phyloP scores from a whole-genome alignment of 441 rosid genomes.

The Arabidopsis hybrid region DNA sequence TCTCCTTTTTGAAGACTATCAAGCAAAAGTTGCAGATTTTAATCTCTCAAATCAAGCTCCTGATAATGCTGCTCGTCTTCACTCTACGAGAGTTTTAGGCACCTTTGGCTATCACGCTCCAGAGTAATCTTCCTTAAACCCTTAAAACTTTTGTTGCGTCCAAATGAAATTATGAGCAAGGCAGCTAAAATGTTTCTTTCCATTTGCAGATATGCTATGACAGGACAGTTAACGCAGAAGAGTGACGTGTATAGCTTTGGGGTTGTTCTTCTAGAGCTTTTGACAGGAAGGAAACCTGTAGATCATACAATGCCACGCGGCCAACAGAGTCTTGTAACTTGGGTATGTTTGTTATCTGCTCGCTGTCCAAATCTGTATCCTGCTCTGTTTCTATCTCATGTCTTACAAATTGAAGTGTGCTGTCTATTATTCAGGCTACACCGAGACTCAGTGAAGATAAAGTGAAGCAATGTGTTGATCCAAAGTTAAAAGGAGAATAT shows the following conservation, averaged over 20 bases:
- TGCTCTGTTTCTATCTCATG: neutral
- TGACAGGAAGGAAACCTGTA: constrained; percentile 97
- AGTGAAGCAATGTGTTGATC: constrained; percentile 97
- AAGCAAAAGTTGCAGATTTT: constrained; percentile 95
- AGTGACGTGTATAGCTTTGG: constrained; percentile 98
- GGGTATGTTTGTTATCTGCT: constrained; percentile 61
- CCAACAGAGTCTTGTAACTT: constrained; percentile 97
- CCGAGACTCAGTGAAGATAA: constrained; percentile 98
- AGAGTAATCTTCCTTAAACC: constrained; percentile 62
- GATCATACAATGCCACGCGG: constrained; percentile 99
- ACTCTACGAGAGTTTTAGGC: constrained; percentile 97
- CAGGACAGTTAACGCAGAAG: constrained; percentile 97
- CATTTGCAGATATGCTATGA: constrained; percentile 90
- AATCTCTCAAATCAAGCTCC: constrained; percentile 98
- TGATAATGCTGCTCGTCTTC: constrained; percentile 99
- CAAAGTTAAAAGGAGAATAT: constrained; percentile 89
- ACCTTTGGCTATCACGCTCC: constrained; percentile 99
- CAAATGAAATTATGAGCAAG: neutral
- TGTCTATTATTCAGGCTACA: constrained; percentile 68
- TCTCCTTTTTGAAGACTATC: constrained; percentile 90
- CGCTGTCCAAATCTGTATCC: constrained; percentile 2
- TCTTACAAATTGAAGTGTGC: constrained; percentile 18
- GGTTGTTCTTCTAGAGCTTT: constrained; percentile 93
- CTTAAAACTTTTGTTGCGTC: neutral
- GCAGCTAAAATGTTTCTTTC: constrained; percentile 3